phyloP scores from a whole-genome alignment of 139 green algal genomes.

The Chlorella vulgaris region DNA sequence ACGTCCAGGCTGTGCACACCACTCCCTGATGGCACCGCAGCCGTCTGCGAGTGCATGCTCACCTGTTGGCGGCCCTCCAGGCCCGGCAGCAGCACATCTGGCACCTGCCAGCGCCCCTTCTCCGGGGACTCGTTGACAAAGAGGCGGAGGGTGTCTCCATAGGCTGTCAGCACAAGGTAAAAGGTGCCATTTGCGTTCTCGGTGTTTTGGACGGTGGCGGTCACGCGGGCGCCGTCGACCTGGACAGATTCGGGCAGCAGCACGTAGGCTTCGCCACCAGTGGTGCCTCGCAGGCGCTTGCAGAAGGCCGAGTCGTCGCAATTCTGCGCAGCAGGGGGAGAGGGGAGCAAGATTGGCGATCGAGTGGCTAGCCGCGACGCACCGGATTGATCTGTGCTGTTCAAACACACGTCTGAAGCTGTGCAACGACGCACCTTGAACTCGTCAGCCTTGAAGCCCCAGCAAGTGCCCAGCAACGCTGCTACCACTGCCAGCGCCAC shows the following conservation, averaged over 20 bases:
- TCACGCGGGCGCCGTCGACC: conserved; percentile 51
- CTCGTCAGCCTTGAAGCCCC: conserved; percentile 91
- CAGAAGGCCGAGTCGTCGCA: conserved; percentile 90
- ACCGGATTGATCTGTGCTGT: no score
- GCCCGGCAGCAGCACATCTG: conserved; percentile 70
- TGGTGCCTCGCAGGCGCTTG: conserved; percentile 69
- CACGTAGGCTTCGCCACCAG: conserved; percentile 57
- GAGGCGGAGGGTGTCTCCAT: conserved; percentile 76
- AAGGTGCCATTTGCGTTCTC: conserved; percentile 47
- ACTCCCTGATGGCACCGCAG: no score
- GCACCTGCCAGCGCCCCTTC: conserved; percentile 72
- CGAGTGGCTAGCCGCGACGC: neutral
- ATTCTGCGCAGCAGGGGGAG: conserved; percentile 63
- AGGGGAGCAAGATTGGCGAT: neutral
- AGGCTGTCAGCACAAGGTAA: conserved; percentile 66
- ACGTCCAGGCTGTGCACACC: no score
- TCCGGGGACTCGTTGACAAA: conserved; percentile 72
- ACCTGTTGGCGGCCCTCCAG: conserved; percentile 40
- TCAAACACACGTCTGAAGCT: no score
- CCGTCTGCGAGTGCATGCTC: no score
- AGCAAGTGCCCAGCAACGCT: neutral
- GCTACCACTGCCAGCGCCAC: no score
- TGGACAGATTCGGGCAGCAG: conserved; percentile 60
- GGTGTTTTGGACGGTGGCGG: conserved; percentile 57
- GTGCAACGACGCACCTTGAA: conserved; percentile 86